Evolutionary conservation across 2,329 filamentous ascomycete species (phyloP), one percentile per base, ranked within the genome.

Genomic region (Ciborinia camelliae): DNA sequence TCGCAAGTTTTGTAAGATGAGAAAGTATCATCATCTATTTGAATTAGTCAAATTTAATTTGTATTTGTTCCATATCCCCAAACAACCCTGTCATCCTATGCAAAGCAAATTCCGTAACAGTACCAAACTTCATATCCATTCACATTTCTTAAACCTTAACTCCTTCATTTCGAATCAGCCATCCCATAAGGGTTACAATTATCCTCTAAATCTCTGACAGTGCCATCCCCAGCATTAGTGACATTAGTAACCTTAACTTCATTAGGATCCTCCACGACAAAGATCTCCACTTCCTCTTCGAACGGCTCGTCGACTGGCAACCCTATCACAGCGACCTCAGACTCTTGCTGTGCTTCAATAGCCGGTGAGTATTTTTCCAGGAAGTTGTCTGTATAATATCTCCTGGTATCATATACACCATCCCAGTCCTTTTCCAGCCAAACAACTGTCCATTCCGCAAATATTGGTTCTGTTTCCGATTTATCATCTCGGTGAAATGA

Each of bases 391-490:
- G 54, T 58, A 37, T 59, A 35, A 2, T 35, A 32, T 1, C 15
- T 10, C 47, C 41, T 59, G 8, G 55, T 59, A 23, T 59, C 41
- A 26, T 47, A 32, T 7, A n/a, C 20, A 14, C 58, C 58, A 61
- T 61, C 32, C 58, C 58, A 61, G 18, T 53, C 32, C 45, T 53
- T 18, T 28, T 50, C 48, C 4, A 53, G 39, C 58, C 58, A 61
- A 39, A 43, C 59, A 7, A 53, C 32, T 2, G 50, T 64, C 35
- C 30, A 52, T 28, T 64, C 62, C 14, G 37, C 50, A 35, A 66
- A 48, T 1, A 35, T 12, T 6, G 55, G 55, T 12, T 50, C 30
- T 32, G 30, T 23, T 39, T 28, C 45, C 18, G 6, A 14, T 15
- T n/a, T 53, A n/a, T 50, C 58, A 4, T 61, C 32, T 39, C 6